Evolutionary conservation across 2,329 filamentous ascomycete genomes (phyloP), one percentile per base, ranked within the genome.

Genomic region (Fusarium paranaense): DNA sequence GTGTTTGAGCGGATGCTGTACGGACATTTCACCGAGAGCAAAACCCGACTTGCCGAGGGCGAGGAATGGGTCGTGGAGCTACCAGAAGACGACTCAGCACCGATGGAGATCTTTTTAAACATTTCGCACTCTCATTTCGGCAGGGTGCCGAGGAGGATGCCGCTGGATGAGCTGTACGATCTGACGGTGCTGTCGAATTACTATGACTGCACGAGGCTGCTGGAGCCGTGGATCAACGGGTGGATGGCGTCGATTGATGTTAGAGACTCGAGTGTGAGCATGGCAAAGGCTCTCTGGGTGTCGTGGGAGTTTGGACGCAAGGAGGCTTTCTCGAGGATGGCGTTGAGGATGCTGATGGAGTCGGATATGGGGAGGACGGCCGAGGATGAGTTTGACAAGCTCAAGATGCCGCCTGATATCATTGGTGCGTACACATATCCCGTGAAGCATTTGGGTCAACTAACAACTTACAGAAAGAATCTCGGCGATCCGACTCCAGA

Each of bases 101-200:
- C 79, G 2, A 72, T 82, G 52, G 61, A 75, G 4, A 69, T 80
- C 16, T 71, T 83, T 16, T 68, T 83, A 22, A 67, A 78, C 18
- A 81, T 83, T 35, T 71, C 76, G 6, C 82, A 83, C 57, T 75
- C 74, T 16, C 65, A 76, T 2, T 77, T 82, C 16, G 64, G 79
- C 4, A 70, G 67, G 1, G 76, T 83, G 1, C 80, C 79, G 0
- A 66, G 33, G 3, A 62, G 33, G 5, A 33, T 82, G 6, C 54
- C 33, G 33, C 71, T 80, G 6, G 69, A 74, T 2, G 66, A 76
- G 1, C 64, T 82, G 2, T 82, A 58, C 35, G 56, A 58, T 7
- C 20, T 58, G 16, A 6, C 33, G 22, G 56, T 58, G 10, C 22
- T 58, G 16, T 38, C 56, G 6, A 58, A 58, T 27, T 58, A 58